These are phyloP conservation scores for Candida pseudofarinosa DNA, from an alignment of 805 yeast species.

Conservation along the genomic window DNA sequence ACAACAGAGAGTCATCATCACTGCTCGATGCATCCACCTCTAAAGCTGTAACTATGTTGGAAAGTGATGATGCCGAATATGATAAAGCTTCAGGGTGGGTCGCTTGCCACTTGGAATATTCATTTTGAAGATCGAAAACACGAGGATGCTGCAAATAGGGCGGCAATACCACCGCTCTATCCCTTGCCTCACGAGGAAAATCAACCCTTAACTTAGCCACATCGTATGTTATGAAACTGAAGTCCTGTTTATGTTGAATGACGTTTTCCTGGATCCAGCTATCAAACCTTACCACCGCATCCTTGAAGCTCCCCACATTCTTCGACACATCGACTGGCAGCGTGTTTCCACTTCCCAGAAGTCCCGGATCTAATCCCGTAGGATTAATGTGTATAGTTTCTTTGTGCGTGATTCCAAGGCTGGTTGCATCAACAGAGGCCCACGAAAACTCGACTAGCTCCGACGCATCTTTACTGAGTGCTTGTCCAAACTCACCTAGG, in stretches of 20 bases:
- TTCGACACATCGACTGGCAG: constrained; percentile 30
- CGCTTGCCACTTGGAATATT: constrained; percentile 67
- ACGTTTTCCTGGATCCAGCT: constrained; percentile 42
- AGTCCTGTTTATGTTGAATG: constrained; percentile 42
- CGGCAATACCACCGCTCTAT: constrained; percentile 68
- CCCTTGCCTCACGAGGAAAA: constrained; percentile 77
- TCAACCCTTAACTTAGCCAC: constrained; percentile 74
- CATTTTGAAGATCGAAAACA: constrained; percentile 71
- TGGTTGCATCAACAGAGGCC: constrained; percentile 53
- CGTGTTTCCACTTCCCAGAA: not conserved
- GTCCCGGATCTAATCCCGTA: constrained; percentile 23
- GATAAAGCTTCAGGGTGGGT: constrained; percentile 49
- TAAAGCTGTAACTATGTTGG: constrained; percentile 45
- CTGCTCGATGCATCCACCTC: constrained; percentile 30
- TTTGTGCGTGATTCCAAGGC: constrained; percentile 39
- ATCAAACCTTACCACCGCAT: constrained; percentile 58
- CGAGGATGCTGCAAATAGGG: constrained; percentile 70
- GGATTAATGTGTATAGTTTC: constrained; percentile 56
- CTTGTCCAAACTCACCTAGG: constrained; percentile 58
- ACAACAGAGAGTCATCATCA: constrained; percentile 5
- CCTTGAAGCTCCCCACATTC: constrained; percentile 56
- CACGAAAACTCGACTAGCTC: constrained; percentile 69
- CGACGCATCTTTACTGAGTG: constrained; percentile 61
- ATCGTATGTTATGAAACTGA: constrained; percentile 63
- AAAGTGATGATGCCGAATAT: constrained; percentile 29